Evolutionary conservation across 106 monocot species (phyloP), one percentile per base, ranked within the genome.

Genomic region (Dendrobium chrysotoxum): DNA sequence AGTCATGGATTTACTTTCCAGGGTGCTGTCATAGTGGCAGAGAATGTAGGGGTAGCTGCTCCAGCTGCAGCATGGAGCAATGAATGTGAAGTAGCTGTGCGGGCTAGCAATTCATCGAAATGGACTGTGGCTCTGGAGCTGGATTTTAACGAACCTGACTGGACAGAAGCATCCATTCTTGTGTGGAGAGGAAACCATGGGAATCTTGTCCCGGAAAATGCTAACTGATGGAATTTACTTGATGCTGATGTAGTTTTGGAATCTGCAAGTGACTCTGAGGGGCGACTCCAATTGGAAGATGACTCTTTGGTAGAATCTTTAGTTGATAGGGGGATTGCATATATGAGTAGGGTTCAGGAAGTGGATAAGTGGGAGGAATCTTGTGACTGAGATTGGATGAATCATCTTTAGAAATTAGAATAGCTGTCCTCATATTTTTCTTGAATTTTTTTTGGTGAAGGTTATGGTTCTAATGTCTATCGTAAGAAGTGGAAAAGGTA

Each of bases 321-420:
- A 42, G 58, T 9, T 50, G 76, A 81, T 9, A 40, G 38, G 47
- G 39, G 28, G 21, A 31, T 42, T 23, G 75, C 26, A 28, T 50
- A 10, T 66, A 64, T 53, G 44, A 20, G 75, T 3, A 41, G 1
- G 40, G 84, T 45, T 70, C 57, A 78, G 47, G 97, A 89, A 78
- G 88, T 89, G 15, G 94, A 98, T 83, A 85, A 92, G 42, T 95
- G 95, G 98, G 95, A 95, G 85, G 86, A 95, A 77, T 91, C 88
- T 45, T 95, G 75, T 61, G 89, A 92, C 65, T 90, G 84, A 92
- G 82, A 79, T 74, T 40, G 39, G 40, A 74, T 74, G 42, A 35
- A 30, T 6, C 25, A 9, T 9, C 26, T 26, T 64, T 7, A 64
- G 64, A 25, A 25, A 64, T 10, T 64, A 38, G 28, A 71, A 71